A percentile compares a stretch with the other conserved stretches of the same genome.
These are phyloP conservation scores for Apostasia ramifera DNA, from an alignment of 106 monocot genomes.

Conservation along the genomic window DNA sequence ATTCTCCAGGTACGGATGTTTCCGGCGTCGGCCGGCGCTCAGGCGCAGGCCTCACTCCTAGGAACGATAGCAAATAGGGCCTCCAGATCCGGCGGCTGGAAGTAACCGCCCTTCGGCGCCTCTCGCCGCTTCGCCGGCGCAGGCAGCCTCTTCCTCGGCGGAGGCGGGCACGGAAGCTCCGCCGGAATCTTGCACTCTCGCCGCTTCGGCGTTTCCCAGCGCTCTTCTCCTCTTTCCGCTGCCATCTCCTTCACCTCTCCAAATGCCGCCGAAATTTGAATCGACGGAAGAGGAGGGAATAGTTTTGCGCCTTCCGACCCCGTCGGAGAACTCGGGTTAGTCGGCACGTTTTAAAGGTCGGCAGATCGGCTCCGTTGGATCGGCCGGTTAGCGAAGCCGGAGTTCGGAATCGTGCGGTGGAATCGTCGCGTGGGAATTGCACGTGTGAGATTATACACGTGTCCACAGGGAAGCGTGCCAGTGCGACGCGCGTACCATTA, in stretches of 20 bases:
- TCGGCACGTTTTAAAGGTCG: not conserved
- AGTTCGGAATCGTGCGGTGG: constrained; percentile 5
- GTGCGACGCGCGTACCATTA: not conserved
- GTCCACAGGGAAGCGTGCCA: not conserved
- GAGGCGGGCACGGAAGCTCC: constrained; percentile 30
- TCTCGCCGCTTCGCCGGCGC: constrained; percentile 21
- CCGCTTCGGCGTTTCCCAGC: constrained; percentile 63
- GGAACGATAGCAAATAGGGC: constrained; percentile 33
- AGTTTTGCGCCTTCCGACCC: not conserved
- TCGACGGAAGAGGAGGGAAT: not conserved
- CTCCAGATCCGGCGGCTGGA: constrained; percentile 56
- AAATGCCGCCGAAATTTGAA: constrained; percentile 6
- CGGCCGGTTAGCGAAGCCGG: constrained; percentile 6
- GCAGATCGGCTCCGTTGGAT: not conserved
- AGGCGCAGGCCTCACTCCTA: constrained; percentile 42
- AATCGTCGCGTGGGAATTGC: not conserved
- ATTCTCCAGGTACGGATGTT: too few species aligned
- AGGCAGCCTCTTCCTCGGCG: constrained; percentile 37
- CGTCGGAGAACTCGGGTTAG: not conserved
- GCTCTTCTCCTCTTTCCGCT: constrained; percentile 10
- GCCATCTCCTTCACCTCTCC: constrained; percentile 3
- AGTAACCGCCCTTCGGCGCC: constrained; percentile 52
- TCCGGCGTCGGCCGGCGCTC: not conserved
- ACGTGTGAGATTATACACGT: not conserved
- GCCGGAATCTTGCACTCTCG: constrained; percentile 44